Conservation (phyloP, 495 filamentous ascomycete genomes). For the Penicillium subrubescens region DNA sequence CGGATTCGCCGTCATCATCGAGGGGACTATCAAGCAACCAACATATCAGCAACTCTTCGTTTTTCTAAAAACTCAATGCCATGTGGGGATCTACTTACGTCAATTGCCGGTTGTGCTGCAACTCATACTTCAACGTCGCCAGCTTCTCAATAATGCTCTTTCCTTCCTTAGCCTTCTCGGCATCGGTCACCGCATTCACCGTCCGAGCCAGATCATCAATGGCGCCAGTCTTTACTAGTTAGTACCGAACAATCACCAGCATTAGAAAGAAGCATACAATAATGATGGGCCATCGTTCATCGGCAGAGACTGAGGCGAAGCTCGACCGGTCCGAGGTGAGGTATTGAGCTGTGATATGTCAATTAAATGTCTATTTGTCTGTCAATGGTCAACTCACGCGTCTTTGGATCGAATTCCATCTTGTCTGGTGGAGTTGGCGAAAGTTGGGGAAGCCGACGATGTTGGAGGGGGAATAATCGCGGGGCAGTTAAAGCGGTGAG, state of each 20-base stretch:
- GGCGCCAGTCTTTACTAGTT: slow-evolving; percentile 70
- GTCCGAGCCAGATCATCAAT: slow-evolving; percentile 92
- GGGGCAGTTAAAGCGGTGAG: slow-evolving; percentile 15
- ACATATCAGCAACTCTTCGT: neutral
- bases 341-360: slow-evolving; percentile 64
- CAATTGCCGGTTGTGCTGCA: slow-evolving; percentile 85
- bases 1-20: slow-evolving; percentile 74
- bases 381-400: slow-evolving; percentile 45
- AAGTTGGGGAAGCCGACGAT: slow-evolving; percentile 12
- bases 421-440: slow-evolving; percentile 8
- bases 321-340: slow-evolving; percentile 79
- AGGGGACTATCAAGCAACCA: slow-evolving; percentile 61
- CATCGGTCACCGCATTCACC: slow-evolving; percentile 52
- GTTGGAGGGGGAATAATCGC: slow-evolving; percentile 5
- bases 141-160: slow-evolving; percentile 82
- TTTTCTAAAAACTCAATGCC: too few relatives aligned
- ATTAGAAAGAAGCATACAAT: slow-evolving; percentile 56
- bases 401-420: slow-evolving; percentile 40
- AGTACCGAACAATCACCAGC: slow-evolving; percentile 3
- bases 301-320: slow-evolving; percentile 81
- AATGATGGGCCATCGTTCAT: slow-evolving; percentile 91
- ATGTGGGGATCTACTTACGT: slow-evolving; percentile 56
- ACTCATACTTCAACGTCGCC: slow-evolving; percentile 87
- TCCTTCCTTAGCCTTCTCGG: slow-evolving; percentile 72
- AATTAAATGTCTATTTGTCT: slow-evolving; percentile 8